Evolutionary conservation across 192 early-diverging fungal species (phyloP).

Genomic region (Backusella psychrophila): DNA sequence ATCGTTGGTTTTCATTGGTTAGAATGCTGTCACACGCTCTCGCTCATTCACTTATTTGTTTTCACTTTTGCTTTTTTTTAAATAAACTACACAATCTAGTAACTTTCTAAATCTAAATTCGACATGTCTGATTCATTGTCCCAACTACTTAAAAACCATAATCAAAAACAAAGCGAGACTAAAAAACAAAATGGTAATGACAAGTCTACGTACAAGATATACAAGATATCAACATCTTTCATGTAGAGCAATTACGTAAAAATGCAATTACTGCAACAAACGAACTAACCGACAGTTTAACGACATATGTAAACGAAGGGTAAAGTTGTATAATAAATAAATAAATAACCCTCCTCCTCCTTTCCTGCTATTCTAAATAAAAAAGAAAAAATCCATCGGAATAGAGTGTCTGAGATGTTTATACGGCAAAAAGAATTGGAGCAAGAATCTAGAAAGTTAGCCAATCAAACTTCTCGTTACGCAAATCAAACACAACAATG

Average conservation of each 20-base stretch:
- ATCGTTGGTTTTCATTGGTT: background rate
- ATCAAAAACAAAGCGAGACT: slow-evolving; percentile 50
- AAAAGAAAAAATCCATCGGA: background rate
- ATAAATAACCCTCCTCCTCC: background rate
- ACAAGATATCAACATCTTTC: background rate
- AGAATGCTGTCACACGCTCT: background rate
- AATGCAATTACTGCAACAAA: slow-evolving; percentile 51
- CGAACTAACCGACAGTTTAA: slow-evolving; percentile 55
- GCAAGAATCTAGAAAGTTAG: slow-evolving; percentile 51
- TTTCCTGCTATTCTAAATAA: background rate
- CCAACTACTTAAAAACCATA: slow-evolving; percentile 57
- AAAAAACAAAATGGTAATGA: slow-evolving; percentile 53
- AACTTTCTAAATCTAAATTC: background rate
- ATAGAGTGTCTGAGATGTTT: slow-evolving; percentile 59
- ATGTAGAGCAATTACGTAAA: slow-evolving; percentile 54
- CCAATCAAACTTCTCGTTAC: slow-evolving; percentile 46
- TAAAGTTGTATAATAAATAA: slow-evolving; percentile 7
- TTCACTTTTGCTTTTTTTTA: background rate
- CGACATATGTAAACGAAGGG: slow-evolving; percentile 58
- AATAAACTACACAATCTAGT: background rate
- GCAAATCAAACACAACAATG: slow-evolving; percentile 74
- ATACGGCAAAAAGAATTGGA: slow-evolving; percentile 67
- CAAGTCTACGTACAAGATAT: background rate
- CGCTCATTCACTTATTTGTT: background rate
- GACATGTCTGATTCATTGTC: slow-evolving; percentile 34